These are phyloP conservation scores for Rheum nobile DNA, from an alignment of 148 eudicot genomes.

Conservation along the genomic window DNA sequence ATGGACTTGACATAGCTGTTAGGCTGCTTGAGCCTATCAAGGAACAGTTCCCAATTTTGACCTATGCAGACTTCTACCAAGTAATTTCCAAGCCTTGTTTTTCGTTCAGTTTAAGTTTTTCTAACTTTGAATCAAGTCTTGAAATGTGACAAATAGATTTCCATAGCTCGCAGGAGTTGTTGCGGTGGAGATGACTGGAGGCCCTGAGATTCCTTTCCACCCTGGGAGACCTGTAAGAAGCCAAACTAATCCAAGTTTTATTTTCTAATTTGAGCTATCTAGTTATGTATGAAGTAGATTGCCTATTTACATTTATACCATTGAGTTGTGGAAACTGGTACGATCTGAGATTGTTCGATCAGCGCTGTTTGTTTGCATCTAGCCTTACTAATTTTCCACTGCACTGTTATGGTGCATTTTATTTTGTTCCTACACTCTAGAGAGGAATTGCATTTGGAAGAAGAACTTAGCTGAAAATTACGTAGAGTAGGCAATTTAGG, in stretches of 20 bases:
- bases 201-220: constrained; percentile 68
- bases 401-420: too few relatives aligned
- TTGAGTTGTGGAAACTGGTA: too few relatives aligned
- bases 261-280: neutral
- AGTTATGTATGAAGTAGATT: neutral
- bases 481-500: too few relatives aligned
- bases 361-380: too few relatives aligned
- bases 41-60: constrained; percentile 31
- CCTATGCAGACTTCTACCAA: constrained; percentile 48
- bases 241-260: neutral
- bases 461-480: too few relatives aligned
- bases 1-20: constrained; percentile 44
- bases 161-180: constrained; percentile 58
- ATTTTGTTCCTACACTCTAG: too few relatives aligned
- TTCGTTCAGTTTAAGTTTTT: neutral
- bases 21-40: constrained; percentile 47
- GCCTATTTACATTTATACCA: too few relatives aligned
- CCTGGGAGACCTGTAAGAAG: constrained; percentile 50
- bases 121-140: neutral
- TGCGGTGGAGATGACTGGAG: constrained; percentile 58
- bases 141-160: neutral
- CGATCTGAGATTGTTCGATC: too few relatives aligned
- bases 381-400: too few relatives aligned
- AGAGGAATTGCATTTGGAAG: too few relatives aligned
- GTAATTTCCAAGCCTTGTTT: constrained; percentile 8